Percentiles rank a stretch among this genome's conserved stretches.
Conservation (phyloP, 495 filamentous ascomycete species). For the Astrothelium macrocarpum region DNA sequence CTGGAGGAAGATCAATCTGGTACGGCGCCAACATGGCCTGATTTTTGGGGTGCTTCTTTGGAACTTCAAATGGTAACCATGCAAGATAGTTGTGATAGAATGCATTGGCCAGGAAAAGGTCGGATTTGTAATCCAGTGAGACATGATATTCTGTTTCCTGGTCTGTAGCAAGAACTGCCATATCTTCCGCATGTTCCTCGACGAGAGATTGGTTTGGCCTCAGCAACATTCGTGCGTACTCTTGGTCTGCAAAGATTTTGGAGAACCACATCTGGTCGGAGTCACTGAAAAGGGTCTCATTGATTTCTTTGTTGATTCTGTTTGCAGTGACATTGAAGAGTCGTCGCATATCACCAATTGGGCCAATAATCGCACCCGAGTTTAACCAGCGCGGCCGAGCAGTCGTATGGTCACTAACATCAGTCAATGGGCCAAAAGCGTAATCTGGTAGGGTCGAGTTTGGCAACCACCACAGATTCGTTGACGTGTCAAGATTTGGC, state of each 20-base stretch:
- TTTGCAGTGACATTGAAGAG: slow-evolving; percentile 22
- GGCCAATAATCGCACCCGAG: slow-evolving; percentile 28
- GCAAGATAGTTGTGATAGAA: slow-evolving; percentile 15
- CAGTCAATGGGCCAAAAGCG: slow-evolving; percentile 48
- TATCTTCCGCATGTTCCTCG: slow-evolving; percentile 2
- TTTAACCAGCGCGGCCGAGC: slow-evolving; percentile 40
- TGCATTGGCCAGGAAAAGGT: slow-evolving; percentile 14
- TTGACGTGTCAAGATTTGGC: slow-evolving; percentile 34
- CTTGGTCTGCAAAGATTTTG: slow-evolving; percentile 27
- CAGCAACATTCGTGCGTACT: slow-evolving; percentile 14
- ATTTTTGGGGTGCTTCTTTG: background rate
- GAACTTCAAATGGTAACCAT: slow-evolving; percentile 6
- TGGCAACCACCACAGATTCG: slow-evolving; percentile 47
- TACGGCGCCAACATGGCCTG: slow-evolving; percentile 1
- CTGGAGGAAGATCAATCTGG: slow-evolving; percentile 1
- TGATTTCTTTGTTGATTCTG: slow-evolving; percentile 17
- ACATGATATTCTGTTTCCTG: slow-evolving; percentile 18
- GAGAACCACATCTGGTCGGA: slow-evolving; percentile 26
- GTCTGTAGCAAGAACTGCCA: background rate
- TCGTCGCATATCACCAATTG: slow-evolving; percentile 20
- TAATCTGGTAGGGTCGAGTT: slow-evolving; percentile 47
- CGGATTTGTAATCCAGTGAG: slow-evolving; percentile 14
- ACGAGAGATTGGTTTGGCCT: slow-evolving; percentile 8
- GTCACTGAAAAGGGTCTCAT: slow-evolving; percentile 4
- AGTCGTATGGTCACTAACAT: slow-evolving; percentile 32